Conservation (phyloP, 176 grass and related monocot genomes). For the Eremochloa ophiuroides region DNA sequence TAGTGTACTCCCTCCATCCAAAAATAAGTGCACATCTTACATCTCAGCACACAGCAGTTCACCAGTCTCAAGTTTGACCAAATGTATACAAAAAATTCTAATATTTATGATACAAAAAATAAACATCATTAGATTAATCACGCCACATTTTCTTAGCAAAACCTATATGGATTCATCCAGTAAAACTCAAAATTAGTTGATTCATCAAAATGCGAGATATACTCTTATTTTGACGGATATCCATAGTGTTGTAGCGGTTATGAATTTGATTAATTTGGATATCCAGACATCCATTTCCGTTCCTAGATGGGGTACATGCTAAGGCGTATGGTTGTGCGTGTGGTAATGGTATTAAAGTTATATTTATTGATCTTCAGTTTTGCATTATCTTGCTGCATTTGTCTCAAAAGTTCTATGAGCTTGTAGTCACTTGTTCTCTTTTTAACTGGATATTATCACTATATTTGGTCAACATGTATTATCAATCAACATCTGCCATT, state of each 20-base stretch:
- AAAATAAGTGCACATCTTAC: too few relatives aligned
- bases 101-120: neutral
- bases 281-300: neutral
- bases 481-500: neutral
- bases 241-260: neutral
- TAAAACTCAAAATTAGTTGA: neutral
- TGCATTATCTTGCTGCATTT: neutral
- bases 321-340: neutral
- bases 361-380: neutral
- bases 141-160: neutral
- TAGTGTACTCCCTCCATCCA: too few relatives aligned
- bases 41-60: too few relatives aligned
- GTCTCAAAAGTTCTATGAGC: neutral
- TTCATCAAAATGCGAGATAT: neutral
- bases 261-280: neutral
- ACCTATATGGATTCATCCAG: neutral
- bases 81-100: neutral
- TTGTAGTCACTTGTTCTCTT: neutral
- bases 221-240: neutral
- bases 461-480: neutral
- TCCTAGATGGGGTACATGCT: neutral
- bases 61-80: too few relatives aligned
- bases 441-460: neutral
- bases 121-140: neutral
- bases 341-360: neutral